phyloP scores from a whole-genome alignment of 208 protist species.

The Trichomonas gallinae region DNA sequence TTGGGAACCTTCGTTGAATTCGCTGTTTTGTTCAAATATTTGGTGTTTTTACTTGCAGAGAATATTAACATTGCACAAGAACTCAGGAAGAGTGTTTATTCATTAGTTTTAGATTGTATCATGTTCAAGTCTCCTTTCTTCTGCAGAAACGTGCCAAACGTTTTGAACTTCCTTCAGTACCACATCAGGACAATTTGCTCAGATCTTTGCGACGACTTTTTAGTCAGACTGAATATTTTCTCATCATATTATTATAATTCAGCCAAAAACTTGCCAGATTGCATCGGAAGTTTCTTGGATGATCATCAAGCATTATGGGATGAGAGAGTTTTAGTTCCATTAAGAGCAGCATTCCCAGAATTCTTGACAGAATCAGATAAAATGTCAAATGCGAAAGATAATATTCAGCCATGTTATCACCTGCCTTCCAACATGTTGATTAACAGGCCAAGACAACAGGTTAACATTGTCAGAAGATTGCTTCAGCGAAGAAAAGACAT shows the following conservation, averaged over 20 bases:
- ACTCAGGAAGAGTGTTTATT: background rate
- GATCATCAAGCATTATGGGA: background rate
- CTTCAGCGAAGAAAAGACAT: background rate
- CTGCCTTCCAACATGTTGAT: background rate
- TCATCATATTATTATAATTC: background rate
- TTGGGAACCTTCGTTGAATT: background rate
- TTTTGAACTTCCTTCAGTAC: background rate
- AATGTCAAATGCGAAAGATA: background rate
- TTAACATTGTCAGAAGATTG: background rate
- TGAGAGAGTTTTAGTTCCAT: background rate
- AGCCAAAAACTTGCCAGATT: background rate
- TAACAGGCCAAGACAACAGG: background rate
- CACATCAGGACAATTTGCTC: background rate
- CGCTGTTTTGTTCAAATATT: background rate
- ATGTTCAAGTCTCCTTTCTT: background rate
- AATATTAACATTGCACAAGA: background rate
- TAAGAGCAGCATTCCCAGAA: background rate
- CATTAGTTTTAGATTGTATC: background rate
- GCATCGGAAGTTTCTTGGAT: background rate
- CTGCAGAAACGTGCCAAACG: background rate
- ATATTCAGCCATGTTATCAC: background rate
- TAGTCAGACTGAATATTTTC: background rate
- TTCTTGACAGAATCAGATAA: conserved; percentile 2
- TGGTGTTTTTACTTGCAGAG: background rate
- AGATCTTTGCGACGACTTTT: background rate